Conservation (phyloP, 2,329 filamentous ascomycete species). For the Monosporascus sp. region DNA sequence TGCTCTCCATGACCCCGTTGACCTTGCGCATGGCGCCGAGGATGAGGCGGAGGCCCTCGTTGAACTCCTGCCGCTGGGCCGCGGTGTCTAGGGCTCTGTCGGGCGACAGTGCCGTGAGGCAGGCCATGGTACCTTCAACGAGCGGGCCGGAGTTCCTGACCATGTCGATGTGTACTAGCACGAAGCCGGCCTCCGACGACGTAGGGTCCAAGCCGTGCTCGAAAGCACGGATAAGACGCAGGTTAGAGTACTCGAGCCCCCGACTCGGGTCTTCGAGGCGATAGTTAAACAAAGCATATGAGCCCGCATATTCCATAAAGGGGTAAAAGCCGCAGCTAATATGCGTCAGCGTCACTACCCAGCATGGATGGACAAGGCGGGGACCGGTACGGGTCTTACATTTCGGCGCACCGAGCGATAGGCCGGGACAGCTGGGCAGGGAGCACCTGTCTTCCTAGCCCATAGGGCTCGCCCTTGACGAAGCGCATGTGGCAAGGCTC, state of each 20-base stretch:
- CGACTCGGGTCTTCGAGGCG: constrained; percentile 48
- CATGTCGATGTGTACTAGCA: constrained; percentile 96
- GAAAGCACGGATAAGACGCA: constrained; percentile 85
- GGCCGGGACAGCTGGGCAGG: constrained; percentile 73
- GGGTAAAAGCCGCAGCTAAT: constrained; percentile 68
- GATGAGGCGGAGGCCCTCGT: constrained; percentile 57
- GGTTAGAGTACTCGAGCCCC: constrained; percentile 58
- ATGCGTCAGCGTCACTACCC: too few relatives aligned
- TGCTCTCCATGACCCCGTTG: constrained; percentile 76
- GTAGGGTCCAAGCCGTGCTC: constrained; percentile 80
- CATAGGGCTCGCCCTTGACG: constrained; percentile 68
- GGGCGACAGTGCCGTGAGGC: constrained; percentile 43
- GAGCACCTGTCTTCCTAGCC: constrained; percentile 67
- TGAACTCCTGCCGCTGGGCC: constrained; percentile 50
- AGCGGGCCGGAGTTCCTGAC: constrained; percentile 78
- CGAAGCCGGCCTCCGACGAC: constrained; percentile 90
- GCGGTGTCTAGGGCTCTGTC: constrained; percentile 21
- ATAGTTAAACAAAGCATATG: constrained; percentile 66
- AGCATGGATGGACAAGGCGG: background rate
- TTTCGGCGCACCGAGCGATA: constrained; percentile 74
- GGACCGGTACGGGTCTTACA: constrained; percentile 54
- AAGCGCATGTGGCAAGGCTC: constrained; percentile 82
- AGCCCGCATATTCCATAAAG: constrained; percentile 81
- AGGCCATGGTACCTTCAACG: constrained; percentile 64
- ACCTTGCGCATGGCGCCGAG: constrained; percentile 62